Percentiles rank a stretch among this genome's conserved stretches.
These are phyloP conservation scores for Toxoplasma gondii DNA, from an alignment of 169 alveolate species.

Conservation along the genomic window DNA sequence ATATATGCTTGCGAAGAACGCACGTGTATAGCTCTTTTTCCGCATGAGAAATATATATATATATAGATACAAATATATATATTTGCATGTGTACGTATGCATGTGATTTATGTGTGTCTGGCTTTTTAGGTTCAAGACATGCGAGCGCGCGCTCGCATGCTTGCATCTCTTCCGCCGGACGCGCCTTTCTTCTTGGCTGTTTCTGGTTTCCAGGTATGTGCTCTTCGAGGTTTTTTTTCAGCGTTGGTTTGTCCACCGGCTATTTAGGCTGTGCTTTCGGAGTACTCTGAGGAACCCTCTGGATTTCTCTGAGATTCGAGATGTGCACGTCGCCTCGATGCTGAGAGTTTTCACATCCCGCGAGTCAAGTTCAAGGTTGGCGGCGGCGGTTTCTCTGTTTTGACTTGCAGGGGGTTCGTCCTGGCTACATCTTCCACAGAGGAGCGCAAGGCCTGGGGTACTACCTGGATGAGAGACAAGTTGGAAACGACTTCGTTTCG, in stretches of 20 bases:
- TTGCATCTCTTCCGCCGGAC: constrained; percentile 4
- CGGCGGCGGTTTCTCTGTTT: not conserved
- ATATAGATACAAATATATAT: not conserved
- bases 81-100: not conserved
- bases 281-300: no score
- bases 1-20: no score
- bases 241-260: no score
- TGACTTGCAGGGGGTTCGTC: not conserved
- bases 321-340: no score
- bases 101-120: not conserved
- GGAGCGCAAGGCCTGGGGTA: constrained; percentile 61
- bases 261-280: no score
- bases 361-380: not conserved
- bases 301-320: no score
- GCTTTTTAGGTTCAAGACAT: not conserved
- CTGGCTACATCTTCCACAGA: constrained; percentile 51
- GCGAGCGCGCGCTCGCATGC: constrained; percentile 21
- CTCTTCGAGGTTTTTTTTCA: no score
- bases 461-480: constrained; percentile 50
- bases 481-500: not conserved
- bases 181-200: not conserved
- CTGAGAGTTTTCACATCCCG: no score
- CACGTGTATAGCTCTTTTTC: no score
- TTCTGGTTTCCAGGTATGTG: not conserved
- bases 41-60: not conserved